Evolutionary conservation across 2,329 filamentous ascomycete genomes (phyloP).

Genomic region (Blumeriella jaapii): DNA sequence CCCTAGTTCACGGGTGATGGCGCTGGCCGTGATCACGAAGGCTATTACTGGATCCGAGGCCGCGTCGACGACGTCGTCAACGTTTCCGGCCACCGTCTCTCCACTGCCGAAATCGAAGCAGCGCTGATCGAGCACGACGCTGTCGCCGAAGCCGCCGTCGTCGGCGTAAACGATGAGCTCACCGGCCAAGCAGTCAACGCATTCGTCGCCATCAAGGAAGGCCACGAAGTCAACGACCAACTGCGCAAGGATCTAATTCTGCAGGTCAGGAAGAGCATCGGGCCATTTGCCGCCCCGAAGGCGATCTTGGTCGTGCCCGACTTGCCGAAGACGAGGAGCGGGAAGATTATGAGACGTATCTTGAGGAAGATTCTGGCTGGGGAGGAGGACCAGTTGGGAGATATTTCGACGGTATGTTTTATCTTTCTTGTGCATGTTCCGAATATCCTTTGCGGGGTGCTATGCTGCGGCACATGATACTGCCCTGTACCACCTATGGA

Average conservation of each 20-base stretch:
- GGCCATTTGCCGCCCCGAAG: conserved; percentile 94
- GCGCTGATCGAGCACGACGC: conserved; percentile 84
- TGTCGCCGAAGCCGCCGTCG: conserved; percentile 89
- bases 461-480: no score
- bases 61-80: conserved; percentile 98
- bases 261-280: conserved; percentile 42
- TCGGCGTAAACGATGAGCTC: conserved; percentile 85
- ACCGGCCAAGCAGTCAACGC: conserved; percentile 96
- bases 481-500: no score
- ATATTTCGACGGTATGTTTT: conserved; percentile 63
- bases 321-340: conserved; percentile 90
- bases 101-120: conserved; percentile 95
- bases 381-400: conserved; percentile 93
- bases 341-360: conserved; percentile 98
- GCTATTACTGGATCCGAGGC: conserved; percentile 99
- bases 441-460: no score
- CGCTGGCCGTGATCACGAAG: conserved; percentile 90
- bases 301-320: conserved; percentile 84
- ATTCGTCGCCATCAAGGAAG: conserved; percentile 87
- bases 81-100: conserved; percentile 89
- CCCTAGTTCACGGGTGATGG: conserved; percentile 82
- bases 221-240: conserved; percentile 62
- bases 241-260: conserved; percentile 63
- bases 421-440: neutral
- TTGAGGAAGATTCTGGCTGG: conserved; percentile 94